Base-by-base conservation (phyloP, 257 asterid genomes). In the Solanum clarkiae region DNA sequence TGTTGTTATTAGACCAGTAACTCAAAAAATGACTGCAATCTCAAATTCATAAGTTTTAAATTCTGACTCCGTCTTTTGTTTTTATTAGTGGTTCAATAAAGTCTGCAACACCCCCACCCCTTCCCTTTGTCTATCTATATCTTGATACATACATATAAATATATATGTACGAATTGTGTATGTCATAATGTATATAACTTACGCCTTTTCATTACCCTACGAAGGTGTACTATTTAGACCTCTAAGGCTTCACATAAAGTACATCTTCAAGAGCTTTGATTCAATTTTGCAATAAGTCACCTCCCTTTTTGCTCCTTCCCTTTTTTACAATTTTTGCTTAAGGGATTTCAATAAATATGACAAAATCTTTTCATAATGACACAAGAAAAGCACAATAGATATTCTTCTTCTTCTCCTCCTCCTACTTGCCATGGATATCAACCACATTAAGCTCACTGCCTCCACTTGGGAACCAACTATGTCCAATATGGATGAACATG, bases 341-440 rank as follows among this genome's bases (percentile, higher is more conserved):
- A 49, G 14, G 42, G 49, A 40, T 26, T 74, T 26, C 81, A 26
- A 77, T 77, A 77, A 77, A 77, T 77, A 77, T 77, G 82, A 51
- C 47, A 77, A 77, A 77, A 51, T 24, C 20, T 51, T 4, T 49
- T 77, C 45, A 26, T 77, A 77, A 81, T 85, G 42, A 49, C 12
- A 53, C 22, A 49, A 80, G 55, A 87, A 85, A 77, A n/a, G 32
- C 81, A 51, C 72, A 81, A 49, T 62, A 42, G 32, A 72, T 70
- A 62, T 70, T 75, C 53, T 24, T 81, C 10, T 45, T 13, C 79
- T 68, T 12, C 60, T 56, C 66, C 44, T 8, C 51, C 44, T 71
- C 26, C 82, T 36, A 36, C 42, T 77, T 77, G 15, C 81, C 54
- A 93, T 91, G 93, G 94, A 92, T 59, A 87, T 88, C 74, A 89